These are phyloP conservation scores for Alternaria brassicae DNA, from an alignment of 2,329 filamentous ascomycete genomes.

Conservation along the genomic window DNA sequence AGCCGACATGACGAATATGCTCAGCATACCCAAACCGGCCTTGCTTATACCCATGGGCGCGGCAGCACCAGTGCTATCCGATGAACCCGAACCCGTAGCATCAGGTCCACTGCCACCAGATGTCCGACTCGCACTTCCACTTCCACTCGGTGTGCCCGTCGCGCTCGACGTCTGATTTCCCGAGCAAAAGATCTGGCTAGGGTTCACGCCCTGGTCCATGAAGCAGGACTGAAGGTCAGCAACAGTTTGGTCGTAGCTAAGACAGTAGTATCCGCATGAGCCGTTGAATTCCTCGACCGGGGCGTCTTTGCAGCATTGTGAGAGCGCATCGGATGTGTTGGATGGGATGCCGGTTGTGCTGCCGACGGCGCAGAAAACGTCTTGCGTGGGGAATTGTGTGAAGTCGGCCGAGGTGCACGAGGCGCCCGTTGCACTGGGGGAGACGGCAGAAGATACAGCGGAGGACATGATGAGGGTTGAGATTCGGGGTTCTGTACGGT, in stretches of 20 bases:
- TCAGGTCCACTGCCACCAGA: slow-evolving; percentile 9
- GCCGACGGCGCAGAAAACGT: slow-evolving; percentile 40
- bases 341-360: slow-evolving; percentile 31
- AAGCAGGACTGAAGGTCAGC: slow-evolving; percentile 39
- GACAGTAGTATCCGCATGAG: slow-evolving; percentile 42
- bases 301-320: slow-evolving; percentile 43
- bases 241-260: slow-evolving; percentile 36
- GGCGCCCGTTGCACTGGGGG: slow-evolving; percentile 21
- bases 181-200: slow-evolving; percentile 36
- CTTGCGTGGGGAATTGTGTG: slow-evolving; percentile 35
- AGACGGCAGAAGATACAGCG: slow-evolving; percentile 24
- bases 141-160: slow-evolving; percentile 29
- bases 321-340: slow-evolving; percentile 35
- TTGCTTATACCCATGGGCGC: slow-evolving; percentile 30
- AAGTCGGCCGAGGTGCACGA: slow-evolving; percentile 37
- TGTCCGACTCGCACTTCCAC: slow-evolving; percentile 17
- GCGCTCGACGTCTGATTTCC: slow-evolving; percentile 36
- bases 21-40: slow-evolving; percentile 38
- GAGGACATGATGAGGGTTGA: slow-evolving; percentile 24
- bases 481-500: background rate
- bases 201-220: slow-evolving; percentile 33
- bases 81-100: slow-evolving; percentile 1
- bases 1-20: slow-evolving; percentile 36
- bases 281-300: slow-evolving; percentile 40
- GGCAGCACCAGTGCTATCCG: slow-evolving; percentile 24